Percentiles rank a stretch among this genome's conserved stretches.
Conservation (phyloP, 2,329 filamentous ascomycete genomes). For the Cercospora zeina region DNA sequence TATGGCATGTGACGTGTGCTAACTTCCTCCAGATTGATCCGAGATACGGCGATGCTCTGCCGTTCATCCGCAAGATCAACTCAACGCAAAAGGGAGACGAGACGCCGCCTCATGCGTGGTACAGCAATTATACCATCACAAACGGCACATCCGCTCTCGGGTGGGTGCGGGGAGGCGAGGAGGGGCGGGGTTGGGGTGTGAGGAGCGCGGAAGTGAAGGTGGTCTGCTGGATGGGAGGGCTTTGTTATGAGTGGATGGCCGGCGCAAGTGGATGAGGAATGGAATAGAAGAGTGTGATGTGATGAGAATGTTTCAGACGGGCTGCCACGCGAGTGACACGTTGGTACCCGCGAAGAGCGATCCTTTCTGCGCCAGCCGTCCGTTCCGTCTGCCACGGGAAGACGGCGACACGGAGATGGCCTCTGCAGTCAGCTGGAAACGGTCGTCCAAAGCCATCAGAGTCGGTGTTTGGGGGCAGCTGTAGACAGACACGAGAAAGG, state of each 20-base stretch:
- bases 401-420: no score
- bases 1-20: neutral
- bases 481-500: neutral
- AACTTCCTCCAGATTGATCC: constrained; percentile 36
- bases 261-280: no score
- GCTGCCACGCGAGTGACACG: constrained; percentile 2
- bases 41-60: constrained; percentile 41
- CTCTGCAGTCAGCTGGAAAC: neutral
- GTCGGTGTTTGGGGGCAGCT: neutral
- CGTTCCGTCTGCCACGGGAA: neutral
- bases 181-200: neutral
- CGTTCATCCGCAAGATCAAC: constrained; percentile 39
- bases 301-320: neutral
- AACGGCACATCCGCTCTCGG: constrained; percentile 41
- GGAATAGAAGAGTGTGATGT: neutral
- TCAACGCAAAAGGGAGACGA: constrained; percentile 38
- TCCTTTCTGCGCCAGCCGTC: neutral
- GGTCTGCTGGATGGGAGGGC: neutral
- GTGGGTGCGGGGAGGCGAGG: no score
- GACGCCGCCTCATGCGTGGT: constrained; percentile 42
- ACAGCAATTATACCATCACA: constrained; percentile 46
- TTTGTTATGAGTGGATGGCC: no score
- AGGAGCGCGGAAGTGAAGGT: no score
- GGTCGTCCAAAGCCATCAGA: neutral
- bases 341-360: neutral